Evolutionary conservation across 2,329 filamentous ascomycete species (phyloP).

Genomic region (Sarocladiaceae sp.): DNA sequence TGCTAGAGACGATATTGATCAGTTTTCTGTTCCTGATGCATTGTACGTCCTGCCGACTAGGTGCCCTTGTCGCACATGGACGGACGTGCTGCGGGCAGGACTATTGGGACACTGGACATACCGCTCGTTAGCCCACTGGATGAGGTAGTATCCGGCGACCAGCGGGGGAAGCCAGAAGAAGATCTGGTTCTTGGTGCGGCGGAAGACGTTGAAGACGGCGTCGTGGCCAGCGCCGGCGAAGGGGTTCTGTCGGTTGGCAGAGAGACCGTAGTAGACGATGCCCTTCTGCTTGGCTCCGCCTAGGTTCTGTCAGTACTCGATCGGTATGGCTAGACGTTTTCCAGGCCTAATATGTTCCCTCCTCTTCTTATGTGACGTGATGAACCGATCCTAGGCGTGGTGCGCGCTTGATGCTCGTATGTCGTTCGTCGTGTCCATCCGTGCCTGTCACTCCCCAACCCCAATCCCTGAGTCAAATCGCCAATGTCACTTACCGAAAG

Average conservation of each 20-base stretch:
- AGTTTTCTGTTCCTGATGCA: slow-evolving; percentile 10
- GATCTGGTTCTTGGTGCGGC: slow-evolving; percentile 78
- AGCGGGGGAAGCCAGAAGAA: slow-evolving; percentile 83
- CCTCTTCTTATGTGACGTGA: background rate
- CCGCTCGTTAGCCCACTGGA: slow-evolving; percentile 91
- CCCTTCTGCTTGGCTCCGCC: slow-evolving; percentile 57
- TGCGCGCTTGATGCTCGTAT: background rate
- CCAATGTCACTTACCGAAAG: slow-evolving; percentile 56
- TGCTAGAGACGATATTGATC: slow-evolving; percentile 41
- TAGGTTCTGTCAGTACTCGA: slow-evolving; percentile 22
- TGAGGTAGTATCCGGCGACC: slow-evolving; percentile 68
- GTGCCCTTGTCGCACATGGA: too few relatives aligned
- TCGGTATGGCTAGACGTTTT: too few relatives aligned
- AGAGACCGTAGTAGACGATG: slow-evolving; percentile 66
- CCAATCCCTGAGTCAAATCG: slow-evolving; percentile 3
- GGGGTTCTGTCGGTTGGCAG: slow-evolving; percentile 83
- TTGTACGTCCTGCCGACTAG: too few relatives aligned
- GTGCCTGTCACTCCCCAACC: background rate
- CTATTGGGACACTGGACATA: too few relatives aligned
- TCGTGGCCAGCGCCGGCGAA: slow-evolving; percentile 71
- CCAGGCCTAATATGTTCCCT: background rate
- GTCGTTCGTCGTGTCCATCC: background rate
- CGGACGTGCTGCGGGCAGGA: too few relatives aligned
- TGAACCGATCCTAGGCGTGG: background rate
- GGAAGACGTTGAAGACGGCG: slow-evolving; percentile 93